Conservation (phyloP, 164 flowering plant genomes). For the Protea cynaroides region DNA sequence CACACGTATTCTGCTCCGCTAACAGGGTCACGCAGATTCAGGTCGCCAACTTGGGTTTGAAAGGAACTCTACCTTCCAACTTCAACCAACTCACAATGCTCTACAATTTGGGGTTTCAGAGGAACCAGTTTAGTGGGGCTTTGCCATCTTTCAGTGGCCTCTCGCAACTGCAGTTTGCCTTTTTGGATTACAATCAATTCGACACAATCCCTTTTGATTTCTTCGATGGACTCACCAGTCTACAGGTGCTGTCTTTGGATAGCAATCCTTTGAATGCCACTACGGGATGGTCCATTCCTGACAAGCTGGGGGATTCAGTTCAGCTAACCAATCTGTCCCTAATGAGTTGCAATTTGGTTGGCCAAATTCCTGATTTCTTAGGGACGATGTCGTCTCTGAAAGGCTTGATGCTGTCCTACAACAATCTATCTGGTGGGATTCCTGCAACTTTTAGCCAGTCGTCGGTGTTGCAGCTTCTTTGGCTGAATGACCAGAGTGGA, state of each 20-base stretch:
- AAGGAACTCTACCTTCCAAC: constrained; percentile 58
- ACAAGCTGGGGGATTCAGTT: constrained; percentile 29
- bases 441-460: constrained; percentile 39
- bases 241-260: constrained; percentile 59
- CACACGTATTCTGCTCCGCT: constrained; percentile 51
- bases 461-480: constrained; percentile 31
- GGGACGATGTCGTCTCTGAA: constrained; percentile 43
- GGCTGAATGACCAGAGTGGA: constrained; percentile 60
- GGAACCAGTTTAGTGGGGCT: constrained; percentile 40
- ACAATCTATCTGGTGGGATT: constrained; percentile 42
- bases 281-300: constrained; percentile 54
- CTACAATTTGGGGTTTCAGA: constrained; percentile 48
- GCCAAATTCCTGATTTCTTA: constrained; percentile 52
- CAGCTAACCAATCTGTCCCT: constrained; percentile 48
- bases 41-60: constrained; percentile 46
- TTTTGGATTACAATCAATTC: constrained; percentile 47
- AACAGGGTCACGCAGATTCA: constrained; percentile 71
- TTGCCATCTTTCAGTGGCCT: constrained; percentile 57
- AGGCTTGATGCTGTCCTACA: constrained; percentile 36
- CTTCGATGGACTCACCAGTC: constrained; percentile 39
- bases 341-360: constrained; percentile 45
- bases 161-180: constrained; percentile 37
- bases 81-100: constrained; percentile 49
- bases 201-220: constrained; percentile 57
- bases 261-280: constrained; percentile 39